These are phyloP conservation scores for Candida odintsovae DNA, from an alignment of 805 yeast species.

Conservation along the genomic window DNA sequence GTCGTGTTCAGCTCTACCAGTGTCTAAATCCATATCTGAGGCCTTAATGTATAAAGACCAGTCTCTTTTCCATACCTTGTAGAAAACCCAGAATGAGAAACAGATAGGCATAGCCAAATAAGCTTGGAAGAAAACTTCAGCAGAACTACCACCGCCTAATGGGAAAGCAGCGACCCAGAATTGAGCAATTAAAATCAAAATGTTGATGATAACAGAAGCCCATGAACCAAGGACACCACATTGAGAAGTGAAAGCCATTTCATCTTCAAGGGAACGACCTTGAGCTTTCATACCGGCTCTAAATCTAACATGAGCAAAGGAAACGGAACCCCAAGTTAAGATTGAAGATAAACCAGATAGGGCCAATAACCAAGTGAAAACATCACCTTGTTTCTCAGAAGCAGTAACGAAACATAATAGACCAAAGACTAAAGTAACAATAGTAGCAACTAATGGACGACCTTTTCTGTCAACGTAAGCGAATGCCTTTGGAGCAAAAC, in stretches of 20 bases:
- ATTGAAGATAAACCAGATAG: slow-evolving; percentile 72
- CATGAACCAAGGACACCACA: slow-evolving; percentile 64
- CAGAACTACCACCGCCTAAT: slow-evolving; percentile 25
- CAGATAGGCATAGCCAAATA: slow-evolving; percentile 38
- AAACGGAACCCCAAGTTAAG: slow-evolving; percentile 75
- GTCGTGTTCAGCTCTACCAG: slow-evolving; percentile 60
- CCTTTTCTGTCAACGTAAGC: slow-evolving; percentile 44
- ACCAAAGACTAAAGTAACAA: slow-evolving; percentile 41
- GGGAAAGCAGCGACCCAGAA: slow-evolving; percentile 63
- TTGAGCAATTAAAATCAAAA: slow-evolving; percentile 64
- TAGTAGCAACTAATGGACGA: slow-evolving; percentile 47
- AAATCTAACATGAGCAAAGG: slow-evolving; percentile 63
- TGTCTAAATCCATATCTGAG: slow-evolving; percentile 49
- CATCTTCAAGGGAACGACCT: slow-evolving; percentile 59
- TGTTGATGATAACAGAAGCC: slow-evolving; percentile 53
- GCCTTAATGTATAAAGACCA: slow-evolving; percentile 37
- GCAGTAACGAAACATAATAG: slow-evolving; percentile 59
- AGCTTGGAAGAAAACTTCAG: slow-evolving; percentile 30
- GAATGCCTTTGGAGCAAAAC: slow-evolving; percentile 43
- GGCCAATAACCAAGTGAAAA: slow-evolving; percentile 75
- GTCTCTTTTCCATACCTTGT: slow-evolving; percentile 38
- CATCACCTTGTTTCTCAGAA: slow-evolving; percentile 45
- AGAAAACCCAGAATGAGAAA: slow-evolving; percentile 30
- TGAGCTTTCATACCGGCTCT: slow-evolving; percentile 51
- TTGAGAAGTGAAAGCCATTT: slow-evolving; percentile 64